These are phyloP conservation scores for Moringa oleifera DNA, from an alignment of 345 rosid species.

Conservation along the genomic window DNA sequence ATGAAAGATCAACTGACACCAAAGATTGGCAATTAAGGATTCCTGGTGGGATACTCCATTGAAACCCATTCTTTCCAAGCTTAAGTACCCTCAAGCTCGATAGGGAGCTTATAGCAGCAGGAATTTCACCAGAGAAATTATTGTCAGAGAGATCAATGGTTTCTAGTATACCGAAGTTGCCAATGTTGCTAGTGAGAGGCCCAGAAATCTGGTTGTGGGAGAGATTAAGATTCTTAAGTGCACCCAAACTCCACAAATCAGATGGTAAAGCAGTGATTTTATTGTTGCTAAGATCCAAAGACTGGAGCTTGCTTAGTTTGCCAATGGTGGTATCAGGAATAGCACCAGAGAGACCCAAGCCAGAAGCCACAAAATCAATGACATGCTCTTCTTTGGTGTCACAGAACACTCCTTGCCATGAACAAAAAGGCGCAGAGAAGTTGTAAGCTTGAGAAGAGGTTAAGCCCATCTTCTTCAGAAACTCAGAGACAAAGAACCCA, in stretches of 20 bases:
- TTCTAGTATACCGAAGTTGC: slow-evolving; percentile 72
- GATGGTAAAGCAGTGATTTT: slow-evolving; percentile 72
- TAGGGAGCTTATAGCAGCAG: slow-evolving; percentile 60
- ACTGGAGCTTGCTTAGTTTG: slow-evolving; percentile 68
- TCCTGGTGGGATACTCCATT: slow-evolving; percentile 53
- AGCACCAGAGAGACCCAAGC: slow-evolving; percentile 60
- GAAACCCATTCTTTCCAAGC: slow-evolving; percentile 52
- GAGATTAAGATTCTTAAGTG: slow-evolving; percentile 62
- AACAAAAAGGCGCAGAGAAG: slow-evolving; percentile 58
- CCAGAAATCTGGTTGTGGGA: slow-evolving; percentile 74
- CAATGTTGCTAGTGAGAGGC: slow-evolving; percentile 64
- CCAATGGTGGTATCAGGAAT: slow-evolving; percentile 86
- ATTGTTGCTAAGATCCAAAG: slow-evolving; percentile 82
- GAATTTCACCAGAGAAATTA: slow-evolving; percentile 70
- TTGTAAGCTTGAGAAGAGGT: slow-evolving; percentile 31
- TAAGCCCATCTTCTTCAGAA: slow-evolving; percentile 56
- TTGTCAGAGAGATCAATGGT: slow-evolving; percentile 66
- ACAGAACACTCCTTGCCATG: slow-evolving; percentile 70
- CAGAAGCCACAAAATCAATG: slow-evolving; percentile 42
- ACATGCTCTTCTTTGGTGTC: slow-evolving; percentile 51
- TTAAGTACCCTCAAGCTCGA: slow-evolving; percentile 52
- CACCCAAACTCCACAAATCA: slow-evolving; percentile 84
- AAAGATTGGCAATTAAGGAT: slow-evolving; percentile 50
- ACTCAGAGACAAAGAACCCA: slow-evolving; percentile 67
- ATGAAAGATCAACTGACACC: slow-evolving; percentile 57